Conservation (phyloP, 352 stramenopile species). For the Phytophthora boehmeriae region DNA sequence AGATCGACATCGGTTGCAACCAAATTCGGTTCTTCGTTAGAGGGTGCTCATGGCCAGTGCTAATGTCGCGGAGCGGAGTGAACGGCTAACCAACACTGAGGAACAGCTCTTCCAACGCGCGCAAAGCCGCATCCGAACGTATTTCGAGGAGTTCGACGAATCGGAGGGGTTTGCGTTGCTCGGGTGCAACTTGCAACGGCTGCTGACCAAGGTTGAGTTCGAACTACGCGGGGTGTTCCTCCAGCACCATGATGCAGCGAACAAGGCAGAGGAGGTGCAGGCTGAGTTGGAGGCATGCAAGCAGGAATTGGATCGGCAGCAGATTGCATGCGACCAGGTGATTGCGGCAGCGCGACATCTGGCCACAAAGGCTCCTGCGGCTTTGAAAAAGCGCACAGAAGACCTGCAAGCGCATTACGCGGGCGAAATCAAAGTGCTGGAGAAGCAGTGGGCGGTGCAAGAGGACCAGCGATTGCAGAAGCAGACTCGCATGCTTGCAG, state of each 20-base stretch:
- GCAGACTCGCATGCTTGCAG: constrained; percentile 24
- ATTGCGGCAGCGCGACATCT: constrained; percentile 32
- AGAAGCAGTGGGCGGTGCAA: constrained; percentile 39
- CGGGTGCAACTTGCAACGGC: constrained; percentile 34
- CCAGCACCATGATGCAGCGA: constrained; percentile 35
- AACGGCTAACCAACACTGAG: constrained; percentile 36
- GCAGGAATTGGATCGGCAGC: constrained; percentile 16
- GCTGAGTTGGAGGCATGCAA: constrained; percentile 10
- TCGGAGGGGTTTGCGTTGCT: constrained; percentile 48
- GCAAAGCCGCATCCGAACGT: constrained; percentile 29
- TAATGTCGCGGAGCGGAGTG: constrained; percentile 4
- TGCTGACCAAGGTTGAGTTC: constrained; percentile 39
- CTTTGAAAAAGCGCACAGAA: constrained; percentile 27
- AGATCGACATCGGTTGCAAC: background rate
- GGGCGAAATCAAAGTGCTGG: constrained; percentile 34
- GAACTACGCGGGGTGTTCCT: constrained; percentile 44
- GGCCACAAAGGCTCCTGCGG: constrained; percentile 16
- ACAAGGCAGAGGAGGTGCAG: constrained; percentile 29
- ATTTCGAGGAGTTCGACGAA: constrained; percentile 49
- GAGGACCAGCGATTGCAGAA: constrained; percentile 29
- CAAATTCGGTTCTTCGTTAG: constrained; percentile 1
- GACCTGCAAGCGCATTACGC: constrained; percentile 39
- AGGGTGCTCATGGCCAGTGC: constrained; percentile 7
- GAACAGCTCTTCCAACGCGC: constrained; percentile 41
- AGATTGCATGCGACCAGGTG: constrained; percentile 39